Conservation (phyloP, 1,139 yeast species). For the Hemisphaericaspora subhashii region DNA sequence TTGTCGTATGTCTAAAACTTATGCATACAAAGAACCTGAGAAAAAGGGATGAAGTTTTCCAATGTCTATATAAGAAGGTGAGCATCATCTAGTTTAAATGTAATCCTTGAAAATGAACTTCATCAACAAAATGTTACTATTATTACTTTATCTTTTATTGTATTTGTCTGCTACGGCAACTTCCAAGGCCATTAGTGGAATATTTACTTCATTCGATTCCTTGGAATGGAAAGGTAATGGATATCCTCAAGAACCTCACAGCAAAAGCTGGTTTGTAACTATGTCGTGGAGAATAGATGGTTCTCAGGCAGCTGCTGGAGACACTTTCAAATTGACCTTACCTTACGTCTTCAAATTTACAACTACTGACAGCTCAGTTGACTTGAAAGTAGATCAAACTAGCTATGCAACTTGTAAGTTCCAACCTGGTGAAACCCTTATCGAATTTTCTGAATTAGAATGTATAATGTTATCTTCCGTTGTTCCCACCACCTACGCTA, state of each 20-base stretch:
- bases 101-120: too few relatives aligned
- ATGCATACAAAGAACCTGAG: too few relatives aligned
- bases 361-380: conserved; percentile 15
- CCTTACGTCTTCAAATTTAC: conserved; percentile 35
- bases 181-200: conserved; percentile 15
- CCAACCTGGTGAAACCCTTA: conserved; percentile 23
- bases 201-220: conserved; percentile 20
- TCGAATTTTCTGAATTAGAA: conserved; percentile 22
- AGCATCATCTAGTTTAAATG: too few relatives aligned
- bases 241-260: conserved; percentile 14
- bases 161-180: neutral
- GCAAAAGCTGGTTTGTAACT: conserved; percentile 21
- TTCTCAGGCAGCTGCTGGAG: conserved; percentile 23
- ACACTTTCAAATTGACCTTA: conserved; percentile 30
- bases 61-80: too few relatives aligned
- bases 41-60: too few relatives aligned
- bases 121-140: neutral
- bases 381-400: conserved; percentile 18
- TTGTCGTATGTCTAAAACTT: too few relatives aligned
- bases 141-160: neutral
- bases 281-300: conserved; percentile 27
- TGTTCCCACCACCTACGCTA: conserved; percentile 1
- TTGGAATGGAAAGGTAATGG: conserved; percentile 13
- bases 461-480: conserved; percentile 24
- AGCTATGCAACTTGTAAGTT: conserved; percentile 29